These are phyloP conservation scores for Trichoderma sp. DNA, from an alignment of 2,329 filamentous ascomycete genomes.

Conservation along the genomic window DNA sequence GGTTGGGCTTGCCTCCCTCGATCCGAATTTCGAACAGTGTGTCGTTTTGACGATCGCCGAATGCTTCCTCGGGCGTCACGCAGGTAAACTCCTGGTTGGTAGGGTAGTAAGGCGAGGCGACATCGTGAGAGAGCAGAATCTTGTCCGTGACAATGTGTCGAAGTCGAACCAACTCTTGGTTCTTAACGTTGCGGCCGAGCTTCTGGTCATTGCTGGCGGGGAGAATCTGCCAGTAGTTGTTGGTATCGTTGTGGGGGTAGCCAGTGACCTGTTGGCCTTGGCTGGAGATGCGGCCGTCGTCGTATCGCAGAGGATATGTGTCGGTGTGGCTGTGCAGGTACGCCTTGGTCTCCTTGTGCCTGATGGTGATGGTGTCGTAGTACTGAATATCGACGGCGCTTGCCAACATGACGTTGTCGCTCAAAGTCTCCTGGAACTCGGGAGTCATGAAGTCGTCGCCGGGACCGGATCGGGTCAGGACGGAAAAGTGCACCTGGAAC, in stretches of 20 bases:
- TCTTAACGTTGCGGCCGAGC: conserved; percentile 68
- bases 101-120: conserved; percentile 92
- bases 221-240: conserved; percentile 96
- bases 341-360: conserved; percentile 96
- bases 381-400: conserved; percentile 87
- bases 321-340: conserved; percentile 94
- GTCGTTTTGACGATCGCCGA: conserved; percentile 76
- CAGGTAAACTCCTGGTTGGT: conserved; percentile 99
- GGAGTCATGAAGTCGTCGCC: conserved; percentile 99
- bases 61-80: conserved; percentile 70
- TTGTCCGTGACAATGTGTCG: conserved; percentile 85
- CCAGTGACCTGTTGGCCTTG: conserved; percentile 98
- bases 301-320: conserved; percentile 88
- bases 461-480: conserved; percentile 84
- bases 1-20: conserved; percentile 77
- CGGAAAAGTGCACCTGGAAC: conserved; percentile 99
- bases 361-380: conserved; percentile 82
- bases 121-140: conserved; percentile 89
- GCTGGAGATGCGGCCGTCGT: conserved; percentile 94
- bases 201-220: conserved; percentile 65
- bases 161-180: conserved; percentile 84
- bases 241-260: conserved; percentile 97
- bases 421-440: conserved; percentile 95
- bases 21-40: conserved; percentile 92
- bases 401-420: conserved; percentile 89